Conservation (phyloP, 352 stramenopile genomes). For the Phytophthora kernoviae region DNA sequence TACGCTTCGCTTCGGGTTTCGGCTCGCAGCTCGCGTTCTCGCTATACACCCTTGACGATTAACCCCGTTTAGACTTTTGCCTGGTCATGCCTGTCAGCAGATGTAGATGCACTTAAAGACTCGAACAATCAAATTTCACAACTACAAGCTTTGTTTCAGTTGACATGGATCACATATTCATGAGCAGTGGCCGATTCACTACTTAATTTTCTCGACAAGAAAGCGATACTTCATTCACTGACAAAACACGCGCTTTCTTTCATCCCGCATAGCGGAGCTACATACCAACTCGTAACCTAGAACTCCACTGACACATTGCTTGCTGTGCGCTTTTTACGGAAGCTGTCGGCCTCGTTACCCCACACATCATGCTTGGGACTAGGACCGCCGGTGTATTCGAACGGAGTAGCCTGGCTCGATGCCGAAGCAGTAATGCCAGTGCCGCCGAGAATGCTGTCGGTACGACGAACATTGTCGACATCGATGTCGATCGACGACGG, state of each 20-base stretch:
- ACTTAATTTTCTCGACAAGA: constrained; percentile 8
- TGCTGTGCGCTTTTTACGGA: constrained; percentile 48
- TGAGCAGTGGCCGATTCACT: constrained; percentile 1
- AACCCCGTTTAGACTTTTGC: constrained; percentile 10
- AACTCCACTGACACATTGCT: constrained; percentile 73
- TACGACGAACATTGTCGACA: constrained; percentile 27
- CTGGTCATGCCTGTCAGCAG: constrained; percentile 17
- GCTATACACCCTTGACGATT: constrained; percentile 86
- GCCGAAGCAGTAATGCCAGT: constrained; percentile 27
- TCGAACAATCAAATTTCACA: not conserved
- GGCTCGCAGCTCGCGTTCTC: constrained; percentile 96
- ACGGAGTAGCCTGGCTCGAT: constrained; percentile 27
- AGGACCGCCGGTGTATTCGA: constrained; percentile 39
- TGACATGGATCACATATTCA: constrained; percentile 23
- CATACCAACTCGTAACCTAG: constrained; percentile 28
- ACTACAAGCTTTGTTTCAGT: constrained; percentile 11
- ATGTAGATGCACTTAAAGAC: constrained; percentile 15
- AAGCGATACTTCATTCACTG: constrained; percentile 22
- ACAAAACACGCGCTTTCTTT: constrained; percentile 26
- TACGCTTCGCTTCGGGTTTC: constrained; percentile 96
- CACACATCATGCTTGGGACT: constrained; percentile 48
- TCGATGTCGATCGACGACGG: constrained; percentile 53
- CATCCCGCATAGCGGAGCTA: constrained; percentile 15
- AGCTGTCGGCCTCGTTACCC: constrained; percentile 41
- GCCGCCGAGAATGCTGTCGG: constrained; percentile 50